Evolutionary conservation across 2,329 filamentous ascomycete genomes (phyloP).

Genomic region (Penicillium brasilianum): DNA sequence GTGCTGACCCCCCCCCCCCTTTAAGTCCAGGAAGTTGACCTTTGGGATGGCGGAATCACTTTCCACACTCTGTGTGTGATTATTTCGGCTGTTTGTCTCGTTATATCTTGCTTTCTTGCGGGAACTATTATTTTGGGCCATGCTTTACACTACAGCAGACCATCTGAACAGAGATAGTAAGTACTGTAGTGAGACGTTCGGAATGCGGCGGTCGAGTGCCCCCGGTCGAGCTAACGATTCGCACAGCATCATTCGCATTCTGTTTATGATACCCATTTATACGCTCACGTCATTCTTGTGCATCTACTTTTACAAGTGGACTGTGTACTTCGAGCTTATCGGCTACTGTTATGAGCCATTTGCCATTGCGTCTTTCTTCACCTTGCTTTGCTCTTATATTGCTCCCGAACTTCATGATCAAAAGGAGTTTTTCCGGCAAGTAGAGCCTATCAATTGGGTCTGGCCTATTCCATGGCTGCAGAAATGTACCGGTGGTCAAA

Average conservation of each 20-base stretch:
- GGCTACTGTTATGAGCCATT: conserved; percentile 90
- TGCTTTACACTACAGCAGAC: conserved; percentile 63
- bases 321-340: conserved; percentile 80
- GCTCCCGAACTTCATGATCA: conserved; percentile 78
- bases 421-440: conserved; percentile 77
- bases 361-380: conserved; percentile 85
- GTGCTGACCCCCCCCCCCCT: neutral
- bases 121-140: conserved; percentile 55
- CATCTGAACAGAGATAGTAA: conserved; percentile 63
- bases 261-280: conserved; percentile 88
- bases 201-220: neutral
- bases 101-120: conserved; percentile 59
- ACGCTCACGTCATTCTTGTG: conserved; percentile 74
- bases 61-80: conserved; percentile 63
- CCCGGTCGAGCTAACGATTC: neutral
- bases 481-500: conserved; percentile 70
- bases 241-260: conserved; percentile 78
- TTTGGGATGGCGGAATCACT: conserved; percentile 57
- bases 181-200: conserved; percentile 22
- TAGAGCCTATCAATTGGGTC: conserved; percentile 74
- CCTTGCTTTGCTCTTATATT: conserved; percentile 79
- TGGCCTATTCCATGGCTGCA: conserved; percentile 66
- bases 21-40: conserved; percentile 50
- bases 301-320: conserved; percentile 74
- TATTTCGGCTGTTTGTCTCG: conserved; percentile 57